These are phyloP conservation scores for Anthracocystis walkeri DNA, from an alignment of 1,284 basidiomycete genomes.

Conservation along the genomic window DNA sequence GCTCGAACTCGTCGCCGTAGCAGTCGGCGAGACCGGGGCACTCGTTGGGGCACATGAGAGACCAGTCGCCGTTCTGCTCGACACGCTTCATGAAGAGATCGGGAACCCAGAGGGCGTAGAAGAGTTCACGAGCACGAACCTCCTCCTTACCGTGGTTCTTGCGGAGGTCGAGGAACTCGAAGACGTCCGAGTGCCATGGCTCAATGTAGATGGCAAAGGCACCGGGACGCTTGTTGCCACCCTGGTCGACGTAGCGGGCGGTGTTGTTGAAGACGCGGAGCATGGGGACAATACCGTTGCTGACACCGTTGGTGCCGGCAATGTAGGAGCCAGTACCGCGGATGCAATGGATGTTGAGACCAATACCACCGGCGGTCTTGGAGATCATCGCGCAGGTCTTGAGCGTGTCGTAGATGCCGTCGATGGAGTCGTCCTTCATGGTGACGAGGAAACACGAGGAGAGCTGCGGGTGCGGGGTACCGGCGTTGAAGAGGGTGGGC, in stretches of 20 bases:
- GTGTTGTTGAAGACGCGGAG: constrained; percentile 98
- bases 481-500: constrained; percentile 98
- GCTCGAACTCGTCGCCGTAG: constrained; percentile 91
- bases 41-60: constrained; percentile 97
- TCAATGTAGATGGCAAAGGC: constrained; percentile 98
- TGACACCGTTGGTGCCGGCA: constrained; percentile 95
- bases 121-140: constrained; percentile 93
- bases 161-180: constrained; percentile 96
- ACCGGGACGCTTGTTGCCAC: constrained; percentile 98
- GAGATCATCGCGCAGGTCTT: constrained; percentile 99
- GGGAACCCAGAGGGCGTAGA: constrained; percentile 98
- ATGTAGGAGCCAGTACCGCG: constrained; percentile 90
- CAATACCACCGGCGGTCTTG: constrained; percentile 98
- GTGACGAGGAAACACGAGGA: constrained; percentile 97
- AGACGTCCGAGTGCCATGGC: constrained; percentile 97
- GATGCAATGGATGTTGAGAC: constrained; percentile 95
- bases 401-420: constrained; percentile 98
- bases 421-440: constrained; percentile 99
- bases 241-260: constrained; percentile 98
- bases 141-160: constrained; percentile 99
- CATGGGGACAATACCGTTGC: constrained; percentile 99
- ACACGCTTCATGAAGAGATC: constrained; percentile 81
- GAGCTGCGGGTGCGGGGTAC: constrained; percentile 93
- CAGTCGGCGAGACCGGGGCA: constrained; percentile 91
- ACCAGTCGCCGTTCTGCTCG: constrained; percentile 84